Evolutionary conservation across 331 rosid genomes (phyloP).

Genomic region (Pyrus hybrid): DNA sequence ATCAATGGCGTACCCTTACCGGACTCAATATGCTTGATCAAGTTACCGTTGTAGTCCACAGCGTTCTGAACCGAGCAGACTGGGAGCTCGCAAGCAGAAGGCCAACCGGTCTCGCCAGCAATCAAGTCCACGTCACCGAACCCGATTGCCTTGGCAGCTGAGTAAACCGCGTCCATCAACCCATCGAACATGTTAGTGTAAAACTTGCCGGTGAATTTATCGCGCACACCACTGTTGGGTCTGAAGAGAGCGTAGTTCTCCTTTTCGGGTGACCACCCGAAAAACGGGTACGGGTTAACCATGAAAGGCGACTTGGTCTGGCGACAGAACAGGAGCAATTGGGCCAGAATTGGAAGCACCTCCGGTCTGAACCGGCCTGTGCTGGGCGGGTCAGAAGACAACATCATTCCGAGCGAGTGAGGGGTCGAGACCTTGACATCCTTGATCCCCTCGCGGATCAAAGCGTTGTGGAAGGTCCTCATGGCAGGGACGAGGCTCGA

Average conservation of each 20-base stretch:
- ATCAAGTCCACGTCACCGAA: constrained; percentile 46
- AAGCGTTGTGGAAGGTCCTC: constrained; percentile 54
- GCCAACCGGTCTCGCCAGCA: constrained; percentile 87
- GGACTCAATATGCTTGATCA: constrained; percentile 40
- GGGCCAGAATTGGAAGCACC: constrained; percentile 33
- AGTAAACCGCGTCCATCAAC: constrained; percentile 56
- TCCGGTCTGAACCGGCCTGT: constrained; percentile 53
- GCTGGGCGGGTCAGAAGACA: constrained; percentile 58
- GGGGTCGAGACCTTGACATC: constrained; percentile 76
- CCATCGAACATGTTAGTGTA: constrained; percentile 79
- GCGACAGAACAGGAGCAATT: constrained; percentile 46
- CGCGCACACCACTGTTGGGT: constrained; percentile 52
- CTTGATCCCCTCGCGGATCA: constrained; percentile 40
- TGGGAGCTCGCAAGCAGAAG: constrained; percentile 61
- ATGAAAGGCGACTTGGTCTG: constrained; percentile 64
- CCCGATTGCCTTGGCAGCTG: constrained; percentile 62
- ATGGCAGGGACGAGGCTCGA: constrained; percentile 65
- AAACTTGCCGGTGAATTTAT: constrained; percentile 30
- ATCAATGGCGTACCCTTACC: constrained; percentile 82
- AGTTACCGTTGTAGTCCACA: constrained; percentile 32
- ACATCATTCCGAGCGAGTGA: constrained; percentile 63
- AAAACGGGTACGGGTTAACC: constrained; percentile 90
- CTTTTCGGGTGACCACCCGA: constrained; percentile 49
- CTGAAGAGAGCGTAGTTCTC: constrained; percentile 50
- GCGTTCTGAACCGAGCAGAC: constrained; percentile 61